Evolutionary conservation across 768 basidiomycete genomes (phyloP), one percentile per base, ranked within the genome.

Genomic region (Auriscalpium orientale): DNA sequence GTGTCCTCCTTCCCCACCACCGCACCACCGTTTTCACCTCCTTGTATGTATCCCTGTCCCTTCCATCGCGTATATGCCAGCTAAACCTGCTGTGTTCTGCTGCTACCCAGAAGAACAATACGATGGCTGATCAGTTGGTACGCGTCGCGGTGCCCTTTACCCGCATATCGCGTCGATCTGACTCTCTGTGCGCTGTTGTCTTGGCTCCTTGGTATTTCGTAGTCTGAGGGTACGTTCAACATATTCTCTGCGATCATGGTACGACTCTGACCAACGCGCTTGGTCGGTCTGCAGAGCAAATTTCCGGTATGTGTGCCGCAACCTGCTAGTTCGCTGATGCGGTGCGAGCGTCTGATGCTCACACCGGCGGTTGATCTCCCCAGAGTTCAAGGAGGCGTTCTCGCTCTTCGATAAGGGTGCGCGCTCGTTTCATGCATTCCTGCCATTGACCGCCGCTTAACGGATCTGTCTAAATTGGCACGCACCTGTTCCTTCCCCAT

Each of bases 331-430:
- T 18, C 53, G 18, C 48, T 48, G 34, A 38, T 12, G 7, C 16
- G 51, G 38, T 12, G 49, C 33, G 38, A 36, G 36, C 36, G 11
- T 13, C 28, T 49, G 36, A 21, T 20, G 45, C 48, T 53, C 49
- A 51, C n/a, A 47, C 37, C 28, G n/a, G 20, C 36, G n/a, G 62
- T 48, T 46, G 33, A 28, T 28, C 7, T 7, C 28, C 28, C 2
- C 69, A 91, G 93, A 95, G 74, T 98, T 95, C 84, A 98, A 95
- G 81, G 95, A 98, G 78, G 95, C 95, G 50, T 98, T 98, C 77
- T 92, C 94, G 57, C 81, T 98, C 20, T 98, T 98, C 72, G 93
- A 97, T 78, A 95, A 93, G 72, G 90, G 93, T 92, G 58, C 56
- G 79, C 72, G 8, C 28, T 15, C 43, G 22, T 46, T 40, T 49